Conservation (phyloP, 1,284 basidiomycete species). For the Marasmius tenuissimus region DNA sequence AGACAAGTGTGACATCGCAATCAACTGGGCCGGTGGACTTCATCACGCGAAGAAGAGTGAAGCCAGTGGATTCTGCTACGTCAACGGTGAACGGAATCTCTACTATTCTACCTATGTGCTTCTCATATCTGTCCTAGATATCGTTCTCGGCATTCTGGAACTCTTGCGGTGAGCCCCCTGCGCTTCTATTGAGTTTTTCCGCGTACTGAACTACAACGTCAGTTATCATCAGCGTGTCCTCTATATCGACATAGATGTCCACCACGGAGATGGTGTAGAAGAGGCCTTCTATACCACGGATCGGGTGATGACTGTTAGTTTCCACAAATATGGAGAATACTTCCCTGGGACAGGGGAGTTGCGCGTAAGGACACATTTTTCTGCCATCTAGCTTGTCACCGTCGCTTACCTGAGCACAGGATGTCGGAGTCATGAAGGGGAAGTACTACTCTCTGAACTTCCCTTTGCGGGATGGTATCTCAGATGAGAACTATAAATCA, state of each 20-base stretch:
- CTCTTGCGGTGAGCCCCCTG: conserved; percentile 65
- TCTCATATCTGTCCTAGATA: conserved; percentile 54
- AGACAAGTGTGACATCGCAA: conserved; percentile 98
- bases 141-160: conserved; percentile 96
- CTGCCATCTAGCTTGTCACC: conserved; percentile 1
- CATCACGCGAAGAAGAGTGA: conserved; percentile 99
- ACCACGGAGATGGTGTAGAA: conserved; percentile 99
- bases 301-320: conserved; percentile 97
- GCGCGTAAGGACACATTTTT: conserved; percentile 51
- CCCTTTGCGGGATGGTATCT: conserved; percentile 93
- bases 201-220: conserved; percentile 1
- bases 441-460: conserved; percentile 96
- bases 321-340: conserved; percentile 99
- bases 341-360: conserved; percentile 99
- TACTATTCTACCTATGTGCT: neutral
- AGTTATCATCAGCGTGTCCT: conserved; percentile 94
- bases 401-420: conserved; percentile 41
- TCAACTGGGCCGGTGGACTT: conserved; percentile 98
- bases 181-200: neutral
- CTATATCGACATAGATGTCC: conserved; percentile 99
- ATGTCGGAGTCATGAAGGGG: conserved; percentile 90
- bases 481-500: conserved; percentile 92
- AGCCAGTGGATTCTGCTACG: conserved; percentile 98
- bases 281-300: conserved; percentile 99
- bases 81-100: conserved; percentile 70